These are phyloP conservation scores for Trichoderma gracile DNA, from an alignment of 2,329 filamentous ascomycete genomes.

Conservation along the genomic window DNA sequence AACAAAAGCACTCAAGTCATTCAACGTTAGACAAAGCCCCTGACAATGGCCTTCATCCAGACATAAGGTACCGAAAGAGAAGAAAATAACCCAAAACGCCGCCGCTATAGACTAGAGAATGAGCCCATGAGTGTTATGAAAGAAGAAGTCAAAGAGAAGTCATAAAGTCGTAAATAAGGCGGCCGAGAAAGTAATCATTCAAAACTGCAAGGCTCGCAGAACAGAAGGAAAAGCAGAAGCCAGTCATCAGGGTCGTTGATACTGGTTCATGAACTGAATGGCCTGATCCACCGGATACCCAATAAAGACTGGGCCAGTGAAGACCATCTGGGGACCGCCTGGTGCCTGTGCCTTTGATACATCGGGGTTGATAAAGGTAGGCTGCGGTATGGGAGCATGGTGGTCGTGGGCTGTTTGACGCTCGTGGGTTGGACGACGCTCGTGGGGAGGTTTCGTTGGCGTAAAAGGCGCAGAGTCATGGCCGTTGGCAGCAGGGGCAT, in stretches of 20 bases:
- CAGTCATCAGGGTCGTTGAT: constrained; percentile 39
- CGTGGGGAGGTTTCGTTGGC: constrained; percentile 31
- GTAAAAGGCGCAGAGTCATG: constrained; percentile 30
- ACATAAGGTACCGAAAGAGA: background rate
- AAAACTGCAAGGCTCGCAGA: constrained; percentile 26
- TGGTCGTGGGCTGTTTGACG: constrained; percentile 29
- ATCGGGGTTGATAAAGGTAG: constrained; percentile 55
- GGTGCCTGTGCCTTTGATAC: constrained; percentile 39
- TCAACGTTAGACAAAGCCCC: background rate
- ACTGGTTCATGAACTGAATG: constrained; percentile 69
- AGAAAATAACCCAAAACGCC: constrained; percentile 34
- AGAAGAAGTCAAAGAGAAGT: background rate
- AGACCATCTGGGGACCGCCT: constrained; percentile 69
- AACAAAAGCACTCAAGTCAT: background rate
- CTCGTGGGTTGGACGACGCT: constrained; percentile 29
- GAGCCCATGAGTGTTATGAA: constrained; percentile 7
- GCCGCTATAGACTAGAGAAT: constrained; percentile 31
- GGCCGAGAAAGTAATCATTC: background rate
- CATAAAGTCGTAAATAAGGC: constrained; percentile 16
- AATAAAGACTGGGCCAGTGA: constrained; percentile 92
- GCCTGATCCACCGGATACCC: constrained; percentile 85
- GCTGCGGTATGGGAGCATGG: constrained; percentile 38
- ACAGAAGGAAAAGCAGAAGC: constrained; percentile 19
- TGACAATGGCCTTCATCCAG: background rate
- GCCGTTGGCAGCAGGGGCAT: constrained; percentile 15